Percentiles rank a stretch among this genome's conserved stretches.
These are phyloP conservation scores for Bombardia bombarda DNA, from an alignment of 495 filamentous ascomycete genomes.

Conservation along the genomic window DNA sequence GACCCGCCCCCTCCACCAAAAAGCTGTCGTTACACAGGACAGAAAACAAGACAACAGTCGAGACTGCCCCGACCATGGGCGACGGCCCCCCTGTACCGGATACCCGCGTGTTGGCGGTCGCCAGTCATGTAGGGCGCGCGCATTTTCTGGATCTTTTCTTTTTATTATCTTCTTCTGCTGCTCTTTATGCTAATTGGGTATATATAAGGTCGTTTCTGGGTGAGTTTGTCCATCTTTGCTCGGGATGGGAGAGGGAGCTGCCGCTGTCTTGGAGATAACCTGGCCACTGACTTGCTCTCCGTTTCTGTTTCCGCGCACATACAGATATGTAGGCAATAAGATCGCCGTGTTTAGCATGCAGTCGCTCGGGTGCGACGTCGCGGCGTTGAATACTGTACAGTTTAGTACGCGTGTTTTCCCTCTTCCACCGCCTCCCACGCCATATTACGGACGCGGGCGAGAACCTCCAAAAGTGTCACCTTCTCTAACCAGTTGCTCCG, in stretches of 20 bases:
- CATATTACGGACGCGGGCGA: too few relatives aligned
- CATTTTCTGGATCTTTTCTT: constrained; percentile 7
- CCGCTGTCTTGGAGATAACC: background rate
- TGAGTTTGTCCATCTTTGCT: constrained; percentile 32
- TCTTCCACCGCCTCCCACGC: constrained; percentile 1
- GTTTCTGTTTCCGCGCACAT: background rate
- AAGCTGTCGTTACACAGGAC: background rate
- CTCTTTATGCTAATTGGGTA: constrained; percentile 25
- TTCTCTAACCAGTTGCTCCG: constrained; percentile 1
- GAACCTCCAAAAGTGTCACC: too few relatives aligned
- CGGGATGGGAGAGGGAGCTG: background rate
- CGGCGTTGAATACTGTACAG: constrained; percentile 89
- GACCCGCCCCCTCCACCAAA: background rate
- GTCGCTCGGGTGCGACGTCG: constrained; percentile 84
- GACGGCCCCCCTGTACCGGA: constrained; percentile 59
- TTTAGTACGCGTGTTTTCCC: constrained; percentile 53
- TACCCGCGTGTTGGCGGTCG: constrained; percentile 83
- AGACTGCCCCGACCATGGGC: constrained; percentile 28
- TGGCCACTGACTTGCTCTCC: background rate
- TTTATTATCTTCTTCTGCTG: constrained; percentile 9
- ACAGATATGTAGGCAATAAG: constrained; percentile 92
- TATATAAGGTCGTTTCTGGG: constrained; percentile 67
- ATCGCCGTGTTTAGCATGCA: constrained; percentile 93
- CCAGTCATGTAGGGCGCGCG: constrained; percentile 82
- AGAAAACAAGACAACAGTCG: background rate